Percentiles rank a stretch among this genome's conserved stretches.
These are phyloP conservation scores for Boeremia lycopersici DNA, from an alignment of 2,329 filamentous ascomycete species.

Conservation along the genomic window DNA sequence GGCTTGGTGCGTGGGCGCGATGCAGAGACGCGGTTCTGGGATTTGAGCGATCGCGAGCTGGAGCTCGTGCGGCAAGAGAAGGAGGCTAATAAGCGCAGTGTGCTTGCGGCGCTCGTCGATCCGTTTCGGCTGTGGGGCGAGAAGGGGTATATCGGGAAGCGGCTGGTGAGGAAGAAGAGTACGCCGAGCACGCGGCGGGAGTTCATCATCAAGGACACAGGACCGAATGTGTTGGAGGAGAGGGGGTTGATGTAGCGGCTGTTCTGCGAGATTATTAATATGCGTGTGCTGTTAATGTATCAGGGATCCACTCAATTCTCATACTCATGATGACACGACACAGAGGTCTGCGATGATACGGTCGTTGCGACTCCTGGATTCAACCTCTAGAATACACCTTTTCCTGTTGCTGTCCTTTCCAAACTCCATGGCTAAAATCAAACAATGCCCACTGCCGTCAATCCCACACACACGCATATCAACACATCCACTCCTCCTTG, in stretches of 20 bases:
- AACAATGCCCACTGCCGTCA: background rate
- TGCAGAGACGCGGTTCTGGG: slow-evolving; percentile 46
- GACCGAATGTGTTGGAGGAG: background rate
- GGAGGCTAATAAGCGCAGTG: slow-evolving; percentile 32
- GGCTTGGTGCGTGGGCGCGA: slow-evolving; percentile 40
- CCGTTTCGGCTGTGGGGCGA: slow-evolving; percentile 40
- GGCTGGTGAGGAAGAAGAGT: slow-evolving; percentile 20
- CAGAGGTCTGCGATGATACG: too few relatives aligned
- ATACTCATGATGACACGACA: too few relatives aligned
- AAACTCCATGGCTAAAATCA: slow-evolving; percentile 37
- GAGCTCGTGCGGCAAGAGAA: slow-evolving; percentile 32
- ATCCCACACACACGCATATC: too few relatives aligned
- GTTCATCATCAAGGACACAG: background rate
- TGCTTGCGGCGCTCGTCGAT: slow-evolving; percentile 31
- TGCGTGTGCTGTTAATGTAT: too few relatives aligned
- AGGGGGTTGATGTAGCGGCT: background rate
- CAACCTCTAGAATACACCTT: too few relatives aligned
- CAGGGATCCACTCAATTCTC: too few relatives aligned
- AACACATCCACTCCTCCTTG: too few relatives aligned
- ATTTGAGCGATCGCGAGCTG: slow-evolving; percentile 43
- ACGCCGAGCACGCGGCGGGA: background rate
- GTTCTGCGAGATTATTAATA: background rate
- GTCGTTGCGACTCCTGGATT: too few relatives aligned
- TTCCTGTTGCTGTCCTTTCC: slow-evolving; percentile 2
- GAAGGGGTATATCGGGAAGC: slow-evolving; percentile 37